phyloP scores from a whole-genome alignment of 2,329 filamentous ascomycete genomes.

The Coniochaeta sp. region DNA sequence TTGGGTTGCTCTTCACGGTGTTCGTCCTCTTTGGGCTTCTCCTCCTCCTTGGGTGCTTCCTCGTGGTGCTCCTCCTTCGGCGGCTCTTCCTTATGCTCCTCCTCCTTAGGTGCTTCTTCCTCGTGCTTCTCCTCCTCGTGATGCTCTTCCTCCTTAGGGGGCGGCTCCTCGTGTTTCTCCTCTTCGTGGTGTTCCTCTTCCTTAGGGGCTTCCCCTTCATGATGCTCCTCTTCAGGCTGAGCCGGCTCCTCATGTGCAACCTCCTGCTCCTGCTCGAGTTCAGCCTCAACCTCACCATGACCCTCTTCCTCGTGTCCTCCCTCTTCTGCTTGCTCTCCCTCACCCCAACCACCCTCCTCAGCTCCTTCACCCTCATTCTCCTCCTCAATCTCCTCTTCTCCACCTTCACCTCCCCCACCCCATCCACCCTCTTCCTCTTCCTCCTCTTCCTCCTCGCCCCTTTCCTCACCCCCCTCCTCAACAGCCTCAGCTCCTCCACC shows the following conservation, averaged over 20 bases:
- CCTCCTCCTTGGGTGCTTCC: neutral
- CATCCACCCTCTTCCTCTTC: too few species aligned
- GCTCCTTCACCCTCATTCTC: neutral
- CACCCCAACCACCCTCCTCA: too few species aligned
- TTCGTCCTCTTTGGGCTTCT: neutral
- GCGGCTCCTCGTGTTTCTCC: neutral
- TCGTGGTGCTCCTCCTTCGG: too few species aligned
- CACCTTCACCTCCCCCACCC: neutral
- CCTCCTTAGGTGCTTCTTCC: too few species aligned
- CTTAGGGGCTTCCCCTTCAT: neutral
- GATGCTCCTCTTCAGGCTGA: neutral
- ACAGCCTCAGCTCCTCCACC: too few species aligned
- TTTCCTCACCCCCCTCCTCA: neutral
- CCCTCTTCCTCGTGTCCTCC: too few species aligned
- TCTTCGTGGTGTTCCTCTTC: neutral
- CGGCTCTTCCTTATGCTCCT: neutral
- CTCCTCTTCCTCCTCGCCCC: too few species aligned
- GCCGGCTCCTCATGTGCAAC: neutral
- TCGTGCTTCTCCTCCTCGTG: neutral
- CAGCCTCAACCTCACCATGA: too few species aligned
- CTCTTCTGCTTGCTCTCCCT: too few species aligned
- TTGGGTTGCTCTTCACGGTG: neutral
- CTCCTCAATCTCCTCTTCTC: neutral
- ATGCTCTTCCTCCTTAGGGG: neutral
- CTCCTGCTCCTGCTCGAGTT: too few species aligned